Evolutionary conservation across 306 rosid genomes (phyloP), one percentile per base, ranked within the genome.

Genomic region (Fragaria iinumae): DNA sequence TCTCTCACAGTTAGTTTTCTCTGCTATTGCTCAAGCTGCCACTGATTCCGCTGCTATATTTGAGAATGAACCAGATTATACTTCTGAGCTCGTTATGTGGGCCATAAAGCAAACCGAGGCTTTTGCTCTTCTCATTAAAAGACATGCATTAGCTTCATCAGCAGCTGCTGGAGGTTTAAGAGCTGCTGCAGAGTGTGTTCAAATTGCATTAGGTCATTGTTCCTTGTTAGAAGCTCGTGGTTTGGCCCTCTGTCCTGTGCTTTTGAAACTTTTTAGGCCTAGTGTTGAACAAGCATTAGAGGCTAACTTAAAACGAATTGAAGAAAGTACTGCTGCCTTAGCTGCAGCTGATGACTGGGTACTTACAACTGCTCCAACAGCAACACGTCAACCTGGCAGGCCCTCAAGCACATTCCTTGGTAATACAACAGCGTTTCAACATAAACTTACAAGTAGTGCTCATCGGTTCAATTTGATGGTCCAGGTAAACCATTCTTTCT

Each of bases 171-270:
- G 99, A 71, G 99, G 99, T 25, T 86, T 96, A 75, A 87, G 99
- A 88, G 99, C 99, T 85, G 98, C 99, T 21, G 99, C 98, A 4
- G 99, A 96, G 88, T 96, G 99, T 86, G 99, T 96, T 82, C 99
- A 96, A 86, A 96, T 96, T 86, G 99, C 99, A 73, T 80, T 96
- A 81, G 98, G 99, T 80, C 99, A 96, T 84, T 96, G 99, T 84
- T 91, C 90, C 66, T 86, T 96, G 86, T 79, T 96, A 88, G 99
- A 96, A 86, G 92, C 86, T 81, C 97, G 96, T 85, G 99, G 99
- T 76, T 88, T 96, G 80, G 91, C 99, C 49, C 96, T 96, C 60
- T 87, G 93, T 84, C 97, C 99, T 52, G 91, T 96, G 71, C 96
- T 96, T 73, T 86, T 96, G 86, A 96, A 90, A 84, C 96, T 87